Conservation (phyloP, 768 basidiomycete species). For the Trametes gibbosa region DNA sequence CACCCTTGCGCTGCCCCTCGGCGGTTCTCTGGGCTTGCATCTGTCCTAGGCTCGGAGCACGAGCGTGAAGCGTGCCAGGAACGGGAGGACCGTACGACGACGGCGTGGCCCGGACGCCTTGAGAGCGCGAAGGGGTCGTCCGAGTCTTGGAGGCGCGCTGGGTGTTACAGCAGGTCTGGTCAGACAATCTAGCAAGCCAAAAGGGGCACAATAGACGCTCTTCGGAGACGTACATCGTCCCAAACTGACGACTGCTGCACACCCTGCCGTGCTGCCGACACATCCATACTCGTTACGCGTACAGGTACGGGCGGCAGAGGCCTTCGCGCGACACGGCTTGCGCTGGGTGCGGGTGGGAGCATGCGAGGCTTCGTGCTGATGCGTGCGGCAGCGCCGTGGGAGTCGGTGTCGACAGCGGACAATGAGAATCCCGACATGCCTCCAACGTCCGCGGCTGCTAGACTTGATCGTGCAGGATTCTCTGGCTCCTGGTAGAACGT, state of each 20-base stretch:
- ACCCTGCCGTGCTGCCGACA: not conserved
- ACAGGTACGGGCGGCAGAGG: conserved; percentile 16
- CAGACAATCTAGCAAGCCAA: conserved; percentile 1
- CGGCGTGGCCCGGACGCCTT: not conserved
- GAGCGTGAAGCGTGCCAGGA: not conserved
- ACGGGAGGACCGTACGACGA: not conserved
- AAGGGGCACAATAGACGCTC: not conserved
- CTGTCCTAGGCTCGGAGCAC: conserved; percentile 1
- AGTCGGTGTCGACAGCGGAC: conserved; percentile 4
- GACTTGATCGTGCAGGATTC: not conserved
- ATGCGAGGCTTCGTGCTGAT: not conserved
- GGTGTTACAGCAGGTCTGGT: not conserved
- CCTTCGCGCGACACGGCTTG: not conserved
- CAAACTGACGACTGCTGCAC: too few species aligned
- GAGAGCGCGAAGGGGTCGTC: not conserved
- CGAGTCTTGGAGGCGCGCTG: not conserved
- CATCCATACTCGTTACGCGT: not conserved
- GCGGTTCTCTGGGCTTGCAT: not conserved
- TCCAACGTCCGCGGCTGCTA: not conserved
- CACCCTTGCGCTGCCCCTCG: not conserved
- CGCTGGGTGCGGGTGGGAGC: not conserved
- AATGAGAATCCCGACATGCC: not conserved
- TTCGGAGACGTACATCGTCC: conserved; percentile 11
- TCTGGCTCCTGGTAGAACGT: conserved; percentile 12
- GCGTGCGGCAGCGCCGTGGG: not conserved